Conservation (phyloP, 805 yeast species). For the Pichia heedii region DNA sequence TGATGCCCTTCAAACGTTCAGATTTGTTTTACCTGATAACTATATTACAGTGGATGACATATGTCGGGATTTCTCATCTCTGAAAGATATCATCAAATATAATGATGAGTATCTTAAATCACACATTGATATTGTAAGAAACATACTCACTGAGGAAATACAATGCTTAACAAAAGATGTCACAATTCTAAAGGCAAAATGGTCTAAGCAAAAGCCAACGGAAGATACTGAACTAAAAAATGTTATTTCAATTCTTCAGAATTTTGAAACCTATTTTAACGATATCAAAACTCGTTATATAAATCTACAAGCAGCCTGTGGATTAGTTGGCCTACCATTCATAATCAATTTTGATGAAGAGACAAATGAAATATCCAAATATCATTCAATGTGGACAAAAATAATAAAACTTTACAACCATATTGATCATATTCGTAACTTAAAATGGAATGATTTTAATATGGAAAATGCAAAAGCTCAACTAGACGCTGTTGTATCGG, state of each 20-base stretch:
- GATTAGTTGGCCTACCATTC: constrained; percentile 22
- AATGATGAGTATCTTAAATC: constrained; percentile 1
- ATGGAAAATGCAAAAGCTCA: constrained; percentile 36
- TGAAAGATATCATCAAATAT: background rate
- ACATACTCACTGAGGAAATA: constrained; percentile 5
- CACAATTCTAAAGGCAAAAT: background rate
- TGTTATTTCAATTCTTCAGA: constrained; percentile 34
- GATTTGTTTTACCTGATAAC: constrained; percentile 39
- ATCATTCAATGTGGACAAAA: constrained; percentile 55
- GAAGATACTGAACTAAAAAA: constrained; percentile 31
- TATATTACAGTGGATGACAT: constrained; percentile 63
- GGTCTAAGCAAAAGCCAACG: constrained; percentile 30
- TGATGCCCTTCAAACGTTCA: constrained; percentile 25
- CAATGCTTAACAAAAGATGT: background rate
- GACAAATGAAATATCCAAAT: constrained; percentile 43
- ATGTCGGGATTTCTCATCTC: constrained; percentile 30
- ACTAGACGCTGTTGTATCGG: constrained; percentile 42
- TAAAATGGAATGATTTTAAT: constrained; percentile 41
- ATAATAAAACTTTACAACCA: constrained; percentile 43
- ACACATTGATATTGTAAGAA: constrained; percentile 2
- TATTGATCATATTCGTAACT: constrained; percentile 25
- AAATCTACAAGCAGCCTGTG: constrained; percentile 27
- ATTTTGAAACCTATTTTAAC: constrained; percentile 16
- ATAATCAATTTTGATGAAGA: constrained; percentile 21
- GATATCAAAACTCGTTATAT: constrained; percentile 10